These are phyloP conservation scores for Chalara sp. DNA, from an alignment of 2,329 filamentous ascomycete genomes.

Conservation along the genomic window DNA sequence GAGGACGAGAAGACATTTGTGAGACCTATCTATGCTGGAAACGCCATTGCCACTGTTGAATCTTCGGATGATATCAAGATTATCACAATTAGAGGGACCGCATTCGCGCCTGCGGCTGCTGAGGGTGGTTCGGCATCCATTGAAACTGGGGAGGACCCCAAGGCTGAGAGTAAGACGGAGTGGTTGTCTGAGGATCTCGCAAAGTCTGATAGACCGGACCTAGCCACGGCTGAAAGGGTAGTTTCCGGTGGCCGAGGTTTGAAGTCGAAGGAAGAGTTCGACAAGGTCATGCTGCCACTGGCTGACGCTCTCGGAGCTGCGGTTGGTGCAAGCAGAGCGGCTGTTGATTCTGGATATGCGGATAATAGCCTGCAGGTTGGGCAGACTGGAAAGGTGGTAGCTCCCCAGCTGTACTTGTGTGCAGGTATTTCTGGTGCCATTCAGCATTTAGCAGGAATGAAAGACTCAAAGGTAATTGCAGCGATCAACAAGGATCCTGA, in stretches of 20 bases:
- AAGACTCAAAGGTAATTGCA: slow-evolving; percentile 99
- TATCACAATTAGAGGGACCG: slow-evolving; percentile 87
- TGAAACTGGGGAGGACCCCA: slow-evolving; percentile 79
- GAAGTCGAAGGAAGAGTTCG: slow-evolving; percentile 98
- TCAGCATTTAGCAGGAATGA: slow-evolving; percentile 98
- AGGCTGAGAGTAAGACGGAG: slow-evolving; percentile 64
- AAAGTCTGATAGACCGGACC: slow-evolving; percentile 89
- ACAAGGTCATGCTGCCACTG: slow-evolving; percentile 83
- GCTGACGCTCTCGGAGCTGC: slow-evolving; percentile 92
- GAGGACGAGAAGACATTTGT: slow-evolving; percentile 92
- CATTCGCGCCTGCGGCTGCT: slow-evolving; percentile 70
- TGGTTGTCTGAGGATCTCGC: slow-evolving; percentile 93
- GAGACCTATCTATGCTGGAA: slow-evolving; percentile 94
- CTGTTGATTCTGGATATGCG: slow-evolving; percentile 94
- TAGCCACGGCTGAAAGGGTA: slow-evolving; percentile 81
- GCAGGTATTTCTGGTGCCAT: slow-evolving; percentile 96
- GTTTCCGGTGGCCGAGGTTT: slow-evolving; percentile 91
- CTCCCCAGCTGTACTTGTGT: slow-evolving; percentile 89
- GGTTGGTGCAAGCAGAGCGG: slow-evolving; percentile 88
- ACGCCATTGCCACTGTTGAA: slow-evolving; percentile 93
- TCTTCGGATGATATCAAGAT: slow-evolving; percentile 81
- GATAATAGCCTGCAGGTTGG: slow-evolving; percentile 98
- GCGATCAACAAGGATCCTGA: slow-evolving; percentile 98
- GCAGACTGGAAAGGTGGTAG: slow-evolving; percentile 97
- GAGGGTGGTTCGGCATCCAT: slow-evolving; percentile 69